Evolutionary conservation across 2,329 filamentous ascomycete genomes (phyloP), one percentile per base, ranked within the genome.

Genomic region (Trichophyton rubrum): DNA sequence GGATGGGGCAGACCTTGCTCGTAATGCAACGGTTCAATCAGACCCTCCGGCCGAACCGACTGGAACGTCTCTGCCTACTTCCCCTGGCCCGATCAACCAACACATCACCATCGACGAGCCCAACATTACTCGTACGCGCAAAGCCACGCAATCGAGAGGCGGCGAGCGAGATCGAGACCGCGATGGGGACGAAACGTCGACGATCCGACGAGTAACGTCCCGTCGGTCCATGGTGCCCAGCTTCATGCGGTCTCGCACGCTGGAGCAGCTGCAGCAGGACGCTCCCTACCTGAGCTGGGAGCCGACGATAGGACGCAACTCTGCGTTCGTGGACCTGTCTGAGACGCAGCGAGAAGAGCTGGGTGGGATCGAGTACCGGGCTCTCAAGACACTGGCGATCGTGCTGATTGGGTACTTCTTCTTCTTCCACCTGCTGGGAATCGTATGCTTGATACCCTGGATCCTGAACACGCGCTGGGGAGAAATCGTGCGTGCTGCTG

Each of bases 291-390:
- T 99, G 58, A 96, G 90, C 72, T 97, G 90, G 82, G 86, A 91
- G 62, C 90, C 93, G 1, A 99, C 93, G 0, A 82, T 96, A 59
- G 92, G 88, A 24, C 85, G 93, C 64, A 99, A 99, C 72, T 97
- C 92, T 9, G 87, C 89, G 41, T 99, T 97, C 69, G 81, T 93
- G 11, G 89, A 91, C 66, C 74, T 99, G 65, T 89, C 87, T 0
- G 87, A 95, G 66, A 90, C 93, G 64, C 90, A 99, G 73, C 84
- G 93, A 65, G 91, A 99, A 70, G 93, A 99, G 73, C 77, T 99
- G 1, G 93, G 93, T 9, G 93, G 93, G 20, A 96, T 99, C 64
- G 93, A 99, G 72, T 99, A 99, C 69, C 86, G 93, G 4, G 89
- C 92, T 0, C 73, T 99, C 62, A 95, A 96, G 72, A 89, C 90